Percentiles rank a stretch among this genome's conserved stretches.
phyloP scores from a whole-genome alignment of 345 rosid genomes.

The Hibiscus mutabilis region DNA sequence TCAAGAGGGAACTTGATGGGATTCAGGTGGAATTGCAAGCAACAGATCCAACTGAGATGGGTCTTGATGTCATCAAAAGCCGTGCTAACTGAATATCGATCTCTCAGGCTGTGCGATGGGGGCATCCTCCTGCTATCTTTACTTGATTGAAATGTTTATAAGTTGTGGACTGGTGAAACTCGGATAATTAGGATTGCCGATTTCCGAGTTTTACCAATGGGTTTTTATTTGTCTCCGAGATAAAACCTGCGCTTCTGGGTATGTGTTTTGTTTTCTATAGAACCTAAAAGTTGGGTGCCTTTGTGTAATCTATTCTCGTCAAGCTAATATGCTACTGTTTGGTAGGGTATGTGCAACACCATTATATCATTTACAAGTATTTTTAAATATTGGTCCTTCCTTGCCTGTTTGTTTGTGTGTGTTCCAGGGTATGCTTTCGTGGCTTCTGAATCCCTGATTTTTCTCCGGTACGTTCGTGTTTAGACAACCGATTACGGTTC shows the following conservation, averaged over 20 bases:
- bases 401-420: conserved; percentile 5
- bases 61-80: conserved; percentile 26
- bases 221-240: conserved; percentile 10
- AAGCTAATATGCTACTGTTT: conserved; percentile 38
- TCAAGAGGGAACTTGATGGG: conserved; percentile 8
- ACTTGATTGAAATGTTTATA: conserved; percentile 22
- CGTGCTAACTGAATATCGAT: conserved; percentile 34
- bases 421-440: conserved; percentile 18
- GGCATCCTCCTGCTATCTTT: conserved; percentile 11
- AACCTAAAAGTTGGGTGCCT: conserved; percentile 26
- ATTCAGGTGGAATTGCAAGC: neutral
- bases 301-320: conserved; percentile 31
- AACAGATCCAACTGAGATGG: neutral
- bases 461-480: too few relatives aligned
- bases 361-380: conserved; percentile 16
- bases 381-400: neutral
- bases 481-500: too few relatives aligned
- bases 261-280: conserved; percentile 21
- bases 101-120: neutral
- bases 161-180: conserved; percentile 24
- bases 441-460: conserved; percentile 5
- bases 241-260: conserved; percentile 18
- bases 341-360: conserved; percentile 25
- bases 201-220: conserved; percentile 21
- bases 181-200: conserved; percentile 17